phyloP scores from a whole-genome alignment of 1,139 yeast species.

The Hanseniaspora sp. region DNA sequence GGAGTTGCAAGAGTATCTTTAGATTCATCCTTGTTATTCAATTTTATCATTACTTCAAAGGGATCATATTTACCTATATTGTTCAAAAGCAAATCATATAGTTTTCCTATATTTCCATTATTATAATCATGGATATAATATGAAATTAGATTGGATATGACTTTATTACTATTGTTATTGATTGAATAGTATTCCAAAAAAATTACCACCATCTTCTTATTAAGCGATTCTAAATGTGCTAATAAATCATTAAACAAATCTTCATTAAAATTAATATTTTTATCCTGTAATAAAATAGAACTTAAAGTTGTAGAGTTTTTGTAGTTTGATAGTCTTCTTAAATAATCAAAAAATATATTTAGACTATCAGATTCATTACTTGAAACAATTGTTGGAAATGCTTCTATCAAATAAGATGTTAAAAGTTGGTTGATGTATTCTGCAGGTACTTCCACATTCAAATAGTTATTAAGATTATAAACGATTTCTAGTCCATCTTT shows the following conservation, averaged over 20 bases:
- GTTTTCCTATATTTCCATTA: not conserved
- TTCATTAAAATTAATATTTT: not conserved
- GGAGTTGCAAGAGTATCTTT: not conserved
- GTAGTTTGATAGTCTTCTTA: not conserved
- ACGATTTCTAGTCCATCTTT: not conserved
- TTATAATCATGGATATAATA: not conserved
- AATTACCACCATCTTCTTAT: not conserved
- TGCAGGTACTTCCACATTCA: not conserved
- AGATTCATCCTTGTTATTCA: slow-evolving; percentile 3
- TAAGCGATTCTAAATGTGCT: not conserved
- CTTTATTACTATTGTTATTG: not conserved
- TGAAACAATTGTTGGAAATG: not conserved
- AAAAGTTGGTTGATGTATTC: slow-evolving; percentile 1
- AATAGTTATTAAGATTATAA: not conserved
- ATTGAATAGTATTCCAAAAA: slow-evolving; percentile 2
- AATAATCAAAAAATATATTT: not conserved
- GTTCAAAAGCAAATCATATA: not conserved
- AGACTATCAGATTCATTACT: not conserved
- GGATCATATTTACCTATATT: slow-evolving; percentile 6
- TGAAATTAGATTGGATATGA: not conserved
- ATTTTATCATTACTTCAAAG: slow-evolving; percentile 8
- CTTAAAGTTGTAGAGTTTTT: not conserved
- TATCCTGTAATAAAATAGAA: not conserved
- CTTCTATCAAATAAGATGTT: slow-evolving; percentile 4
- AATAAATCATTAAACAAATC: not conserved